These are phyloP conservation scores for Phaeodactylum tricornutum DNA, from an alignment of 108 stramenopile genomes.

Conservation along the genomic window DNA sequence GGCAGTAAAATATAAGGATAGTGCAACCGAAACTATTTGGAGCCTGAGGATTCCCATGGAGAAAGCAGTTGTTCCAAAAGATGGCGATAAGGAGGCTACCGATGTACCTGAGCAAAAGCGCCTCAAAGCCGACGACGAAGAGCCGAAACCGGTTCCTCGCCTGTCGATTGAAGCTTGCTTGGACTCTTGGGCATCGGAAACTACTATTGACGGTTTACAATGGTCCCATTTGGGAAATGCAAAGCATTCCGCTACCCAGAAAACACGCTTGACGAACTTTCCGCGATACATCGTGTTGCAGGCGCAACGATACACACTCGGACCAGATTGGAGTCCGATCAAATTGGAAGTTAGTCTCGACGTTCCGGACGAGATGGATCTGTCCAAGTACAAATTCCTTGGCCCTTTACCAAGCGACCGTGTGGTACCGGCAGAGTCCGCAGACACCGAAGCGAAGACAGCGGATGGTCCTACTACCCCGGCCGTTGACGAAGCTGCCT, in stretches of 20 bases:
- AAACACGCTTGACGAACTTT: slow-evolving; percentile 70
- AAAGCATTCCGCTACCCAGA: slow-evolving; percentile 39
- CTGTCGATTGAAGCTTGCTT: slow-evolving; percentile 80
- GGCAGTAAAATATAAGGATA: slow-evolving; percentile 64
- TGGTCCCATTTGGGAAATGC: slow-evolving; percentile 68
- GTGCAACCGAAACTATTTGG: slow-evolving; percentile 58
- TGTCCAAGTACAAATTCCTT: slow-evolving; percentile 43
- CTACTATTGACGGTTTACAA: slow-evolving; percentile 58
- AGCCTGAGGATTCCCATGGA: slow-evolving; percentile 84
- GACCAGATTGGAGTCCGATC: slow-evolving; percentile 86
- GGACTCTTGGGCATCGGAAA: slow-evolving; percentile 65
- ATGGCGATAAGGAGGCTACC: slow-evolving; percentile 18
- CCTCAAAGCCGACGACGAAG: slow-evolving; percentile 34
- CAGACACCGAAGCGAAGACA: slow-evolving; percentile 6
- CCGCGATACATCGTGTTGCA: slow-evolving; percentile 92
- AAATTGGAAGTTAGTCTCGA: slow-evolving; percentile 95
- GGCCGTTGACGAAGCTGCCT: slow-evolving; percentile 63
- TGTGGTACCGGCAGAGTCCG: slow-evolving; percentile 66
- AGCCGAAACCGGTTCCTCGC: slow-evolving; percentile 62
- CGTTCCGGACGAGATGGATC: slow-evolving; percentile 80
- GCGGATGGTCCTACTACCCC: slow-evolving; percentile 22
- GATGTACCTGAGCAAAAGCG: slow-evolving; percentile 36
- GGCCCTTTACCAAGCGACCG: slow-evolving; percentile 84
- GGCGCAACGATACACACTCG: slow-evolving; percentile 88
- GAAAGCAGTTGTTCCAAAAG: slow-evolving; percentile 39